Evolutionary conservation across 129 eudicot genomes (phyloP), one percentile per base, ranked within the genome.

Genomic region (Escallonia rubra): DNA sequence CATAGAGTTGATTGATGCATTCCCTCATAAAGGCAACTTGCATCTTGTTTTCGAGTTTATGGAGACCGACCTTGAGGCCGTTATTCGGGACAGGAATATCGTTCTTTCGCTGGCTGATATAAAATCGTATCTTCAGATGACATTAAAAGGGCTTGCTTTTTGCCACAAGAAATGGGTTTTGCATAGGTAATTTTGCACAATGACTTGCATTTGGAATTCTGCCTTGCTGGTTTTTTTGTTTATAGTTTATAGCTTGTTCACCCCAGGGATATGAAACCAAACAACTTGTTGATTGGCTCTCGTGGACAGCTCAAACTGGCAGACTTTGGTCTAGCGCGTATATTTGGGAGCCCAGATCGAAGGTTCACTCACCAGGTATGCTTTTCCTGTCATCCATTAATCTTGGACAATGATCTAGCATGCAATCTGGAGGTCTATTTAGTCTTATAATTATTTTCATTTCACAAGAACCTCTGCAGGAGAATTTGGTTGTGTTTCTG

Each of bases 11-110:
- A 93, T 85, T 34, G 99, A 93, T 77, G 89, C 92, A 11, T 93
- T 89, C 44, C 99, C 99, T 59, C 96, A 93, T 71, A 93, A 93
- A 64, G 96, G 90, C 34, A 86, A 93, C 68, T 79, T 93, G 68
- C 99, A 93, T 77, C 95, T 93, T 61, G 99, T 93, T 66, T 93
- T 93, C 75, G 95, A 89, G 80, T 93, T 89, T 70, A 93, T 93
- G 99, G 99, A 93, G 78, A 93, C 93, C 57, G 99, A 93, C 78
- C 88, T 93, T n/a, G 99, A 93, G 83, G 96, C 99, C 53, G 96
- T 93, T 23, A 93, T 93, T 73, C 90, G 99, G 49, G 96, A 93
- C 77, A 81, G 95, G 52, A 89, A 93, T 73, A 89, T 93, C 13
- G 77, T 89, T 66, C 95, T 93, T 53, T 89, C 99, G 6, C 96